Evolutionary conservation across 306 rosid genomes (phyloP).

Genomic region (Pterocarpus macrocarpus): DNA sequence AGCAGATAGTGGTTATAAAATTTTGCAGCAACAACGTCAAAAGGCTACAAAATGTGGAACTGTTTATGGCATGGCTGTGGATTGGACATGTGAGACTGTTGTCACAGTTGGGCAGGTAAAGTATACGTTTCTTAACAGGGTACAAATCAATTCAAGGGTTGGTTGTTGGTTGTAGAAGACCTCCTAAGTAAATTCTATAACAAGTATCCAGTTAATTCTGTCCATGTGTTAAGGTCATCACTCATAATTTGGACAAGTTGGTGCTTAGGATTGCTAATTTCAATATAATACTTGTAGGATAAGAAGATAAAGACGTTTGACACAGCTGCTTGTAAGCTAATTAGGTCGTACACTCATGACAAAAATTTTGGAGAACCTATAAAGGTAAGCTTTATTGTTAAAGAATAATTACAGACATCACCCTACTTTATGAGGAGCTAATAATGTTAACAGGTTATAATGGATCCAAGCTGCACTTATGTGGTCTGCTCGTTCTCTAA

Average conservation of each 20-base stretch:
- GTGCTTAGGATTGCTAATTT: conserved; percentile 42
- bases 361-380: conserved; percentile 77
- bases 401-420: conserved; percentile 17
- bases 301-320: conserved; percentile 77
- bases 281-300: conserved; percentile 58
- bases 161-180: conserved; percentile 34
- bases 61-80: conserved; percentile 80
- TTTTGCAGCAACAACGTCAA: conserved; percentile 61
- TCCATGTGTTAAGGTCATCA: conserved; percentile 8
- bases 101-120: conserved; percentile 87
- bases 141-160: conserved; percentile 31
- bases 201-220: conserved; percentile 34
- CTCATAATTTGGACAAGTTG: conserved; percentile 29
- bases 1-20: conserved; percentile 55
- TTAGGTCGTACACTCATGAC: conserved; percentile 65
- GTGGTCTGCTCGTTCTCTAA: conserved; percentile 76
- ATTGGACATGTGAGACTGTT: conserved; percentile 60
- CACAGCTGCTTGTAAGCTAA: conserved; percentile 64
- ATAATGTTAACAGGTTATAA: conserved; percentile 60
- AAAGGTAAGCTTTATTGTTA: conserved; percentile 64
- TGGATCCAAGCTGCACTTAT: conserved; percentile 83
- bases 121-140: conserved; percentile 27
- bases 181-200: conserved; percentile 36
- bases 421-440: conserved; percentile 31
- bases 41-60: conserved; percentile 71